These are phyloP conservation scores for Acarospora socialis DNA, from an alignment of 2,329 filamentous ascomycete species.

Conservation along the genomic window DNA sequence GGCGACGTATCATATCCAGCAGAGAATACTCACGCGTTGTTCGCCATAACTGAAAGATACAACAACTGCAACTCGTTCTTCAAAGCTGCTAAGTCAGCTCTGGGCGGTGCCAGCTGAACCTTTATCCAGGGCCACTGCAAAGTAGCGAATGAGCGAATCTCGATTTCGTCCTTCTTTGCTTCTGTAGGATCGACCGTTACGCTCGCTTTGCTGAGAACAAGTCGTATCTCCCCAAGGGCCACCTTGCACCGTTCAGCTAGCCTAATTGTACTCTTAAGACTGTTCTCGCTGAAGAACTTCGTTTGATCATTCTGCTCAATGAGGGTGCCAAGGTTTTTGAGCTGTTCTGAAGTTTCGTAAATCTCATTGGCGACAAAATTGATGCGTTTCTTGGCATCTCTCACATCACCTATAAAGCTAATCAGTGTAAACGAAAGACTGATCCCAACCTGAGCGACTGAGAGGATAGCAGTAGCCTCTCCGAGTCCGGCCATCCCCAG, in stretches of 20 bases:
- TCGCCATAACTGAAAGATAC: constrained; percentile 9
- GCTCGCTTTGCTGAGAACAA: constrained; percentile 7
- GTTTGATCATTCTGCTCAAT: constrained; percentile 6
- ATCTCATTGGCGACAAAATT: constrained; percentile 7
- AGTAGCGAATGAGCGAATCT: constrained; percentile 8
- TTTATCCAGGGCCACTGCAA: constrained; percentile 11
- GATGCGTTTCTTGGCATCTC: constrained; percentile 7
- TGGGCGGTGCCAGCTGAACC: constrained; percentile 9
- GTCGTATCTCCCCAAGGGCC: constrained; percentile 7
- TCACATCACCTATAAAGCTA: constrained; percentile 9
- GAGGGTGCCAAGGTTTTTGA: constrained; percentile 9
- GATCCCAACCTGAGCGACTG: constrained; percentile 8
- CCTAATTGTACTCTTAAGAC: constrained; percentile 10
- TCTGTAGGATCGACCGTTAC: background rate
- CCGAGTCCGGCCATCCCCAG: constrained; percentile 10
- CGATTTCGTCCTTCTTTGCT: constrained; percentile 5
- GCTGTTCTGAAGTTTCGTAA: constrained; percentile 7
- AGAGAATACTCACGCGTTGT: constrained; percentile 7
- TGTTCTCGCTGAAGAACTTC: constrained; percentile 5
- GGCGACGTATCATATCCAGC: too few relatives aligned
- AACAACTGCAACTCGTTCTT: constrained; percentile 9
- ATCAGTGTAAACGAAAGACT: constrained; percentile 6
- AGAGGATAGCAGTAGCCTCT: constrained; percentile 10
- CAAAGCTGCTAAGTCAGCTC: constrained; percentile 9
- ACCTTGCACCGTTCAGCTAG: constrained; percentile 8